Conservation (phyloP, 805 yeast species). For the Ogataea glucozyma region DNA sequence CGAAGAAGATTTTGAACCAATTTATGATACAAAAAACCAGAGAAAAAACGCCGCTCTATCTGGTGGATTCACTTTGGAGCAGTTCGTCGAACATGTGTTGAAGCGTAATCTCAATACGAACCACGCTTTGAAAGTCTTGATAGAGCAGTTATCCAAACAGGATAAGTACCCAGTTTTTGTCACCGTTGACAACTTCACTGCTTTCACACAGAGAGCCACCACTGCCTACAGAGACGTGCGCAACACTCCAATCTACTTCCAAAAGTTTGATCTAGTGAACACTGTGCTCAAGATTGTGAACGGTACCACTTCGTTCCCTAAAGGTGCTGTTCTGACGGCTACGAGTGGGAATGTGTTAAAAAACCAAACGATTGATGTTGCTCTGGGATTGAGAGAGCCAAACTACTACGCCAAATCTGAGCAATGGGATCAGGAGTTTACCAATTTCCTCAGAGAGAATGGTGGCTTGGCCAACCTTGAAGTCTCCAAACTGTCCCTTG, state of each 20-base stretch:
- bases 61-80: conserved; percentile 39
- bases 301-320: conserved; percentile 52
- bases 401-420: conserved; percentile 55
- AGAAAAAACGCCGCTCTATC: conserved; percentile 14
- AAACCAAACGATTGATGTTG: conserved; percentile 59
- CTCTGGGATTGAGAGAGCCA: conserved; percentile 46
- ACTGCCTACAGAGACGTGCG: conserved; percentile 62
- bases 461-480: conserved; percentile 34
- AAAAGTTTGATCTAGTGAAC: conserved; percentile 63
- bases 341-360: conserved; percentile 56
- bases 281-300: conserved; percentile 53
- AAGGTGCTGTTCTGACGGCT: conserved; percentile 68
- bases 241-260: conserved; percentile 56
- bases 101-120: conserved; percentile 34
- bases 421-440: conserved; percentile 56
- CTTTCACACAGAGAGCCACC: conserved; percentile 51
- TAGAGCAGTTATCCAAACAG: conserved; percentile 58
- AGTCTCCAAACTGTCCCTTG: conserved; percentile 45
- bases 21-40: conserved; percentile 21
- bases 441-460: conserved; percentile 43
- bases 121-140: conserved; percentile 51
- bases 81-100: conserved; percentile 38
- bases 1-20: conserved; percentile 25
- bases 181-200: conserved; percentile 74
- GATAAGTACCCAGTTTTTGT: conserved; percentile 56